A percentile compares a stretch with the other conserved stretches of the same genome.
Evolutionary conservation across 1,284 basidiomycete species (phyloP).

Genomic region (Tetrapyrgos nigripes): DNA sequence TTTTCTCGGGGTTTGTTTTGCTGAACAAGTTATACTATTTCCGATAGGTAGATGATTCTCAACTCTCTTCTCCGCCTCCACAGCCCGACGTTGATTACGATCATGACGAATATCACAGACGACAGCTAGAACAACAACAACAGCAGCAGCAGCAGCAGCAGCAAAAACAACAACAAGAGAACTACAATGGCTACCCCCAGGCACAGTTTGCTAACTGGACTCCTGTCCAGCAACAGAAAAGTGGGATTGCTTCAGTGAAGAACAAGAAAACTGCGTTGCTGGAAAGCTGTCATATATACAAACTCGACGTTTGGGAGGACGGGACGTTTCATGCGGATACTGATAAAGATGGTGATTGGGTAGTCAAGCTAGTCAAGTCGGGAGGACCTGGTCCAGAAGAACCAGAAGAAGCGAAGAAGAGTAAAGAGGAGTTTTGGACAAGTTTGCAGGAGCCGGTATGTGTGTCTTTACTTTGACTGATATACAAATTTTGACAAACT

Average conservation of each 20-base stretch:
- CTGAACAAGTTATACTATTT: conserved; percentile 29
- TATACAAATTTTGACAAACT: background rate
- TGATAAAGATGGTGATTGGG: background rate
- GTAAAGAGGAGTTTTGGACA: conserved; percentile 45
- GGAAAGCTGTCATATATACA: conserved; percentile 40
- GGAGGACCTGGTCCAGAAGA: background rate
- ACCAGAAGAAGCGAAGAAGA: conserved; percentile 7
- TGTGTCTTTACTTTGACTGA: background rate
- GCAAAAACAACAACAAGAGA: conserved; percentile 36
- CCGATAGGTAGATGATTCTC: conserved; percentile 2
- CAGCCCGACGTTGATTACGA: conserved; percentile 3
- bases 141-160: background rate
- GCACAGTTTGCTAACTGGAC: conserved; percentile 62
- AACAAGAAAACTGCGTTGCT: conserved; percentile 21
- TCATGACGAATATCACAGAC: background rate
- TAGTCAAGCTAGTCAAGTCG: conserved; percentile 9
- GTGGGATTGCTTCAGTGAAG: conserved; percentile 43
- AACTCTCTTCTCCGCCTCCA: conserved; percentile 8
- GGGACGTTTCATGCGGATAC: conserved; percentile 11
- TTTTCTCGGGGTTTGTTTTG: background rate
- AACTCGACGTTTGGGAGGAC: conserved; percentile 43
- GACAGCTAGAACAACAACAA: background rate
- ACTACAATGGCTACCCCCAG: conserved; percentile 56
- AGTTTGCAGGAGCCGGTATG: conserved; percentile 22
- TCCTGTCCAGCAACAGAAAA: conserved; percentile 49